Evolutionary conservation across 495 filamentous ascomycete species (phyloP), one percentile per base, ranked within the genome.

Genomic region (Clavariopsis aquatica): DNA sequence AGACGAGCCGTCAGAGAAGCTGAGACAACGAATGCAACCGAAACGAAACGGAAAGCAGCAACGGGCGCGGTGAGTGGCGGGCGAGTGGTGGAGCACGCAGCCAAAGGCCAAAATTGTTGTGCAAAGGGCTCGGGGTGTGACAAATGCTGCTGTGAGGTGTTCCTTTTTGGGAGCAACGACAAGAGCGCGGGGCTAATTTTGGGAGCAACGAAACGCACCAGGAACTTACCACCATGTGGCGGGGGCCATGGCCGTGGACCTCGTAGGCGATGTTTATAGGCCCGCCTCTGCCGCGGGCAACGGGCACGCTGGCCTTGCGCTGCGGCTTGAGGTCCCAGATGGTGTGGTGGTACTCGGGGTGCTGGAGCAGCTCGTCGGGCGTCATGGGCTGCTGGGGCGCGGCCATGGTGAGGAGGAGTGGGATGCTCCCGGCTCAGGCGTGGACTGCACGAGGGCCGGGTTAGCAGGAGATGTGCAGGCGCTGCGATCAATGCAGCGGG

Each of bases 191-290:
- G 38, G 6, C 57, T 62, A 56, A 66, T 22, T 66, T 47, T 66
- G 57, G 55, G 56, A 60, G 47, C 47, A 24, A n/a, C 34, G 12
- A 31, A 27, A 20, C 13, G 51, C 36, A 65, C 60, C 55, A 28
- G 12, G 22, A 15, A 82, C 87, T 53, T 82, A 93, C 90, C 62
- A 93, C 78, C 45, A 94, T 73, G 68, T 87, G 85, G 27, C 82
- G 77, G 12, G 85, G 82, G 0, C 91, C 91, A 26, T 80, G 78
- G 45, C 91, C 91, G 77, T 96, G 91, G 31, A 92, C 80, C 71
- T 95, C 89, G 78, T 86, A 92, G 49, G 82, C 78, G 53, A 93
- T 85, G 10, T 88, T 82, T 54, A 91, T 74, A 0, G 89, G 89
- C 0, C 89, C 88, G 22, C 88, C 88, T 66, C 89, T 78, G 29